These are phyloP conservation scores for Malassezia psittaci DNA, from an alignment of 1,284 basidiomycete species.

Conservation along the genomic window DNA sequence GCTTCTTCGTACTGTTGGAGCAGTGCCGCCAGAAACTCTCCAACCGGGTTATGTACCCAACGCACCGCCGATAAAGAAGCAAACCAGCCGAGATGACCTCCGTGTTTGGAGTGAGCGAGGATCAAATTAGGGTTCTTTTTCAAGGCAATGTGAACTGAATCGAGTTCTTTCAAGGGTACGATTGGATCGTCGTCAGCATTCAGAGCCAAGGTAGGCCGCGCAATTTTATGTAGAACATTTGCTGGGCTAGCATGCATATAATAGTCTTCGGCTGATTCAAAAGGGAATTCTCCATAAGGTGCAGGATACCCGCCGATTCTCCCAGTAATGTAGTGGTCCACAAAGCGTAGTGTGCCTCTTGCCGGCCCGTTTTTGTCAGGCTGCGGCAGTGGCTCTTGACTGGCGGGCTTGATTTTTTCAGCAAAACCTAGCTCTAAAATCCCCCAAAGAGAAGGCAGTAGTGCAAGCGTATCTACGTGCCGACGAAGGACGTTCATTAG, in stretches of 20 bases:
- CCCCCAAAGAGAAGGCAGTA: conserved; percentile 30
- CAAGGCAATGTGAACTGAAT: conserved; percentile 50
- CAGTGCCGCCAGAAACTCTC: conserved; percentile 29
- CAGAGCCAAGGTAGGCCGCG: conserved; percentile 58
- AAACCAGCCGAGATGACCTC: conserved; percentile 95
- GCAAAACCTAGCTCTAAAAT: conserved; percentile 22
- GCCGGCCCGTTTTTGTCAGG: not conserved
- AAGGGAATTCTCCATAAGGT: conserved; percentile 33
- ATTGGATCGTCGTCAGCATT: conserved; percentile 84
- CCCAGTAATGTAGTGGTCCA: conserved; percentile 58
- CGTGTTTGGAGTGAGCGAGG: conserved; percentile 63
- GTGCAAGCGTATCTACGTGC: conserved; percentile 30
- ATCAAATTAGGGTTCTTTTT: conserved; percentile 59
- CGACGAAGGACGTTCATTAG: conserved; percentile 50
- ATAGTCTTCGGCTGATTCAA: conserved; percentile 63
- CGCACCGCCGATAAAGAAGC: conserved; percentile 49
- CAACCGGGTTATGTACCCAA: conserved; percentile 36
- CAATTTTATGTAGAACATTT: conserved; percentile 28
- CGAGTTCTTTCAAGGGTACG: conserved; percentile 51
- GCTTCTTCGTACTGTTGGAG: conserved; percentile 21
- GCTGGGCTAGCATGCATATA: conserved; percentile 53
- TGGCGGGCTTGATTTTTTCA: conserved; percentile 18
- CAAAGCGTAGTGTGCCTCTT: conserved; percentile 42
- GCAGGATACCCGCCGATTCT: conserved; percentile 61
- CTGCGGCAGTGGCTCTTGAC: conserved; percentile 10